These are phyloP conservation scores for Aspergillus quadrilineatus DNA, from an alignment of 2,329 filamentous ascomycete genomes.

Conservation along the genomic window DNA sequence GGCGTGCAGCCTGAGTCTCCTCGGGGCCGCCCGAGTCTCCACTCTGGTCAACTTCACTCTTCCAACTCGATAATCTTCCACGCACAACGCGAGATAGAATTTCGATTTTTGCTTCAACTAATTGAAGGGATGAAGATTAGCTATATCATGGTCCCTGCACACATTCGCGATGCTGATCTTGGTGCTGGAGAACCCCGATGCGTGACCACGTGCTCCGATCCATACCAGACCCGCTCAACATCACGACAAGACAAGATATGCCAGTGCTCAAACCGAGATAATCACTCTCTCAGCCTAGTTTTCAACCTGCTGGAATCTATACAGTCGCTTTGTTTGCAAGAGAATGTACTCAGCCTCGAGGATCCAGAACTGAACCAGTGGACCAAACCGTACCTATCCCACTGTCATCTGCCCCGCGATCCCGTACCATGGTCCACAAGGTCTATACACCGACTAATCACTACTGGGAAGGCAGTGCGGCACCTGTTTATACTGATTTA, in stretches of 20 bases:
- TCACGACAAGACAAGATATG: neutral
- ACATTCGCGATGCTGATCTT: neutral
- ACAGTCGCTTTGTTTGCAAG: neutral
- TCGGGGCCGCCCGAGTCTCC: neutral
- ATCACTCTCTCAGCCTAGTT: neutral
- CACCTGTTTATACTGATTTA: no score
- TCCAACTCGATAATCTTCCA: neutral
- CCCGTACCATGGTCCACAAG: neutral
- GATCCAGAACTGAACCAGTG: no score
- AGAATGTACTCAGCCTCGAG: no score
- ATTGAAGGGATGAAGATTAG: neutral
- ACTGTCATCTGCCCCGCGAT: no score
- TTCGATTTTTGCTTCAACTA: neutral
- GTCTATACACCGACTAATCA: neutral
- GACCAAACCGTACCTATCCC: no score
- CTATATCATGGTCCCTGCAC: neutral
- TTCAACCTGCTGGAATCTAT: neutral
- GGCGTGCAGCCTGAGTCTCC: constrained; percentile 2
- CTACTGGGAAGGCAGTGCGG: neutral
- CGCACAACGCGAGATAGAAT: neutral
- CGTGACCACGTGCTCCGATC: neutral
- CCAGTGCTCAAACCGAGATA: neutral
- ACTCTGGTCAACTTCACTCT: neutral
- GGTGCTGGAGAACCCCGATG: neutral
- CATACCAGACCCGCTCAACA: neutral